These are phyloP conservation scores for Backusella macrospora DNA, from an alignment of 192 early-diverging fungal genomes.

Conservation along the genomic window DNA sequence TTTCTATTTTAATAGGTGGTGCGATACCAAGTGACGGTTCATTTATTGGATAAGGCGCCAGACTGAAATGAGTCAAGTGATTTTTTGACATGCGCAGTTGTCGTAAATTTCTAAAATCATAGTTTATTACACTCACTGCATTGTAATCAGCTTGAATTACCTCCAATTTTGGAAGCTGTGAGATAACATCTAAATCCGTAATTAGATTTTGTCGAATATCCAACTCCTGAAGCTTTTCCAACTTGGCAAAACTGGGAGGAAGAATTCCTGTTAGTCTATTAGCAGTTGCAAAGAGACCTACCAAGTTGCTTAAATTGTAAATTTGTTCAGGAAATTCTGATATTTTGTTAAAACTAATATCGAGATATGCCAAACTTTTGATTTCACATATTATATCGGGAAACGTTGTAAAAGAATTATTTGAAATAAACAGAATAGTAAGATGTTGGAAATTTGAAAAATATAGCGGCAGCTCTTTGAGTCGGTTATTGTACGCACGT, in stretches of 20 bases:
- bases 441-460: constrained; percentile 62
- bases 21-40: background rate
- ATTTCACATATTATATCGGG: constrained; percentile 69
- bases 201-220: constrained; percentile 85
- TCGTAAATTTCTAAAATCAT: constrained; percentile 55
- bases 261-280: constrained; percentile 75
- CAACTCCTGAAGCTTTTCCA: constrained; percentile 67
- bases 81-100: constrained; percentile 66
- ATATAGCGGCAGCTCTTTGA: constrained; percentile 67
- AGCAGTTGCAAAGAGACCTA: constrained; percentile 68
- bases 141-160: constrained; percentile 72
- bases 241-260: constrained; percentile 58
- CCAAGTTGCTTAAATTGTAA: constrained; percentile 62
- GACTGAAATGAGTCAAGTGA: constrained; percentile 67
- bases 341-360: constrained; percentile 85
- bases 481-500: constrained; percentile 71
- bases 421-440: constrained; percentile 71
- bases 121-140: constrained; percentile 63
- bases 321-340: constrained; percentile 73
- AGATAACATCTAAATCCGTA: constrained; percentile 62
- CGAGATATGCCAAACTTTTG: constrained; percentile 65
- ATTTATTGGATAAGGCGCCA: constrained; percentile 49
- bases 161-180: constrained; percentile 59
- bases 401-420: constrained; percentile 75
- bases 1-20: background rate